Conservation (phyloP, 2,329 filamentous ascomycete species). For the Claviceps purpurea region DNA sequence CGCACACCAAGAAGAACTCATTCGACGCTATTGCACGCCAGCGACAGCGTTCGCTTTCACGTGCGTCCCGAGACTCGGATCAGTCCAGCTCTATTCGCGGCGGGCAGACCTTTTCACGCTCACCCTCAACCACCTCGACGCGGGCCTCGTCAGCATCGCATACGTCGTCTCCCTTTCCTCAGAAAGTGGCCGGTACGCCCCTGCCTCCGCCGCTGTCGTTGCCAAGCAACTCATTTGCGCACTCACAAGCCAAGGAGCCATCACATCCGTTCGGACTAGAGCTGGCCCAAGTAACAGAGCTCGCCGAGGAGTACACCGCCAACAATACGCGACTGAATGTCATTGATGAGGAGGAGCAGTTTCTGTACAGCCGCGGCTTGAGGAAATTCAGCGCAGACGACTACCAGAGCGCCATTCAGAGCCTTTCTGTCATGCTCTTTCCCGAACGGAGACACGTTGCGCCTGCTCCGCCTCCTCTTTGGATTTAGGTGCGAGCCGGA, state of each 20-base stretch:
- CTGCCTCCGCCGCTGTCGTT: slow-evolving; percentile 19
- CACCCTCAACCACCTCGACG: slow-evolving; percentile 39
- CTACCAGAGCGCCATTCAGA: slow-evolving; percentile 70
- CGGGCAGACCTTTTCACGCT: slow-evolving; percentile 42
- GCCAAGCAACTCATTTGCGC: slow-evolving; percentile 17
- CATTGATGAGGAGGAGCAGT: slow-evolving; percentile 52
- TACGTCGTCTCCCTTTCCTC: slow-evolving; percentile 15
- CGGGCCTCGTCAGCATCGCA: slow-evolving; percentile 35
- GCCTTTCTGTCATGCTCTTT: slow-evolving; percentile 51
- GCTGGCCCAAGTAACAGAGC: slow-evolving; percentile 80
- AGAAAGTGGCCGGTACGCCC: slow-evolving; percentile 17
- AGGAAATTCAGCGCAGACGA: slow-evolving; percentile 65
- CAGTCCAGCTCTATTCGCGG: slow-evolving; percentile 41
- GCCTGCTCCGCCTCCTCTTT: slow-evolving; percentile 24
- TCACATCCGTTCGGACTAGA: slow-evolving; percentile 75
- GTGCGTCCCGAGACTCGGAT: slow-evolving; percentile 40
- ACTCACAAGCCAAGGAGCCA: slow-evolving; percentile 22
- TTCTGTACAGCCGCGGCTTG: slow-evolving; percentile 57
- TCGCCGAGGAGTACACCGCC: slow-evolving; percentile 75
- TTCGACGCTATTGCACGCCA: slow-evolving; percentile 59
- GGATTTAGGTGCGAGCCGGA: slow-evolving; percentile 29
- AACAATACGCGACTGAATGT: slow-evolving; percentile 44
- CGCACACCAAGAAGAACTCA: slow-evolving; percentile 74
- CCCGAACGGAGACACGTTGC: slow-evolving; percentile 21
- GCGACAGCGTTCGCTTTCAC: slow-evolving; percentile 47